phyloP scores from a whole-genome alignment of 257 asterid genomes.

The Coffea eugenioides region DNA sequence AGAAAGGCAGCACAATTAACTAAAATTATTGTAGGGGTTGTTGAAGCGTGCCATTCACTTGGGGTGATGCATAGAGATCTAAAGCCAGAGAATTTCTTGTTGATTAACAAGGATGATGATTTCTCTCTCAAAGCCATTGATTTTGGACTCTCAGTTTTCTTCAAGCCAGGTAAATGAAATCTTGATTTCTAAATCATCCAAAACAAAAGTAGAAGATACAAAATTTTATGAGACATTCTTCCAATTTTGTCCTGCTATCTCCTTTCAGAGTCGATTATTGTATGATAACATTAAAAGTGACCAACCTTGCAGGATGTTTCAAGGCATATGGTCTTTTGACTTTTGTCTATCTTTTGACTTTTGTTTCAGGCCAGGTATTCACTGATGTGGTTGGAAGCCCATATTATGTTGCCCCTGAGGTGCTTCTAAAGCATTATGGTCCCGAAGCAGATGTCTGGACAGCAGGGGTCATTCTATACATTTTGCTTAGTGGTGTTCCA shows the following conservation, averaged over 20 bases:
- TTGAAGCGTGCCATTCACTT: conserved; percentile 93
- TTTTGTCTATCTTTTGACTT: not conserved
- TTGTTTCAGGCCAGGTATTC: conserved; percentile 72
- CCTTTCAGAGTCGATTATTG: not conserved
- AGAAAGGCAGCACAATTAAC: conserved; percentile 87
- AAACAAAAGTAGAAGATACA: not conserved
- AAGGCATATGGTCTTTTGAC: conserved; percentile 7
- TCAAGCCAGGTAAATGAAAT: conserved; percentile 70
- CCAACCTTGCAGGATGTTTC: not conserved
- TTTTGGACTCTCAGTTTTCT: conserved; percentile 94
- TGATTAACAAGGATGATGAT: conserved; percentile 86
- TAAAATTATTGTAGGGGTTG: conserved; percentile 86
- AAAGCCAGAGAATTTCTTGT: conserved; percentile 87
- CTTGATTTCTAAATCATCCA: not conserved
- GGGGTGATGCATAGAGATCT: conserved; percentile 97
- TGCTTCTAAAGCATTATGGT: conserved; percentile 82
- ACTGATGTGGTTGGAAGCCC: conserved; percentile 98
- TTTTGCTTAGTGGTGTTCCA: conserved; percentile 88
- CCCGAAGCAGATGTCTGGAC: conserved; percentile 98
- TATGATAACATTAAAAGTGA: not conserved
- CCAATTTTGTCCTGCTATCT: not conserved
- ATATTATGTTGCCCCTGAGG: conserved; percentile 95
- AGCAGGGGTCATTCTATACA: conserved; percentile 87
- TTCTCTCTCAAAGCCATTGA: conserved; percentile 94
- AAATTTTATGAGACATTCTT: not conserved